Percentiles rank a stretch among this genome's conserved stretches.
These are phyloP conservation scores for Syzygium aromaticum DNA, from an alignment of 345 rosid species.

Conservation along the genomic window DNA sequence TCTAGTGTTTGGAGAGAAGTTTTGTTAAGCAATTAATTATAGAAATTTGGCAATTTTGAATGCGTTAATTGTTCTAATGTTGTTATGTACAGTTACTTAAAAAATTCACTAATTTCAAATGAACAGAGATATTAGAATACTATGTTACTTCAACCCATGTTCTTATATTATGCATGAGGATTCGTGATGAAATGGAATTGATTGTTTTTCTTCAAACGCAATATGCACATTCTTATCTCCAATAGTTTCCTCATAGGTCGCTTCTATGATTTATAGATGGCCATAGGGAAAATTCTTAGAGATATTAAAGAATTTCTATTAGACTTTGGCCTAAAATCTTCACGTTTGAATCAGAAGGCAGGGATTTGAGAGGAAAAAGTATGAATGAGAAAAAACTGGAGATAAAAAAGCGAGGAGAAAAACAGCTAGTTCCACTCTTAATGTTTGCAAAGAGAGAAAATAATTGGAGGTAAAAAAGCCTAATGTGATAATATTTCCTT, in stretches of 20 bases:
- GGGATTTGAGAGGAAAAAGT: neutral
- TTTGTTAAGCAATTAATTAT: too few species aligned
- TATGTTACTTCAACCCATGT: neutral
- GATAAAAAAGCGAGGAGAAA: neutral
- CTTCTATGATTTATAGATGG: neutral
- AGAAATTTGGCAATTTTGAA: neutral
- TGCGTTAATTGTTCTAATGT: neutral
- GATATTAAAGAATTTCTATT: neutral
- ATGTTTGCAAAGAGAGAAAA: neutral
- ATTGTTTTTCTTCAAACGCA: neutral
- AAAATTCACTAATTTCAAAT: neutral
- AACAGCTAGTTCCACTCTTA: neutral
- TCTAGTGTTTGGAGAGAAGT: too few species aligned
- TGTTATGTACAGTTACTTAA: neutral
- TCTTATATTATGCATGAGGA: neutral
- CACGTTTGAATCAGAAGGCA: neutral
- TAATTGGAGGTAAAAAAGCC: neutral
- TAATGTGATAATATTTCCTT: neutral
- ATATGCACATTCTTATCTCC: neutral
- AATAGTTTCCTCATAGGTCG: fast-evolving
- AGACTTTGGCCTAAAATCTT: neutral
- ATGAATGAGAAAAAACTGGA: neutral
- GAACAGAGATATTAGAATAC: neutral
- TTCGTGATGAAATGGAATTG: too few species aligned
- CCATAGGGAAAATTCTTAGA: neutral